These are phyloP conservation scores for Hypsizygus marmoreus DNA, from an alignment of 768 basidiomycete genomes.

Conservation along the genomic window DNA sequence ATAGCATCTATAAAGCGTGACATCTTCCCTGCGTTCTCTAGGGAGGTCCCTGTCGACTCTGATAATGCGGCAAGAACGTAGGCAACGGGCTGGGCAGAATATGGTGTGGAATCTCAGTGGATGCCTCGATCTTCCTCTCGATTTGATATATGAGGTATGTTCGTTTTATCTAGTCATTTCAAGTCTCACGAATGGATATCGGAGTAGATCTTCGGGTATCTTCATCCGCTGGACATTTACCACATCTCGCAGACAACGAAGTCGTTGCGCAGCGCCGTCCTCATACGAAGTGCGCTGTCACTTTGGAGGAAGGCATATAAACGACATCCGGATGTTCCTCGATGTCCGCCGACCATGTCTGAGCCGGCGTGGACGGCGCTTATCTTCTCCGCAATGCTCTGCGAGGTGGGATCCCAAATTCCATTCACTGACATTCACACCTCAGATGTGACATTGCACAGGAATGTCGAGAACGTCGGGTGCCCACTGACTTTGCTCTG, in stretches of 20 bases:
- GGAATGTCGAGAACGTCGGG: constrained; percentile 1
- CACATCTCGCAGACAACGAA: not conserved
- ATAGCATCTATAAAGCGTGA: no score
- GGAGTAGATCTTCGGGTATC: not conserved
- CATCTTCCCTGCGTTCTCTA: no score
- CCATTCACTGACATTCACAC: no score
- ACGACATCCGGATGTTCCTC: not conserved
- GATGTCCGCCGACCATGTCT: constrained; percentile 13
- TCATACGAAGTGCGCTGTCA: not conserved
- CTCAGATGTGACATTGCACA: not conserved
- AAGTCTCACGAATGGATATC: no score
- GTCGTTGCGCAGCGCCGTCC: not conserved
- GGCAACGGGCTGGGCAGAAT: no score
- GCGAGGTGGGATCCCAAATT: constrained; percentile 22
- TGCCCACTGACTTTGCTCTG: no score
- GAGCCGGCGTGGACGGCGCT: constrained; percentile 22
- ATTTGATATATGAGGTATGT: constrained; percentile 4
- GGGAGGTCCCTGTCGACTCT: no score
- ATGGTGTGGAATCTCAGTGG: not conserved
- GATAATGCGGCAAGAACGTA: no score
- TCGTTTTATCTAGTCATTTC: no score
- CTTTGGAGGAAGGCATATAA: not conserved
- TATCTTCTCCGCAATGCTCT: constrained; percentile 23
- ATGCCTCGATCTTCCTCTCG: not conserved
- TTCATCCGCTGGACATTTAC: not conserved